Evolutionary conservation across 805 yeast species (phyloP).

Genomic region (Kodamaea hsintzibuensis): DNA sequence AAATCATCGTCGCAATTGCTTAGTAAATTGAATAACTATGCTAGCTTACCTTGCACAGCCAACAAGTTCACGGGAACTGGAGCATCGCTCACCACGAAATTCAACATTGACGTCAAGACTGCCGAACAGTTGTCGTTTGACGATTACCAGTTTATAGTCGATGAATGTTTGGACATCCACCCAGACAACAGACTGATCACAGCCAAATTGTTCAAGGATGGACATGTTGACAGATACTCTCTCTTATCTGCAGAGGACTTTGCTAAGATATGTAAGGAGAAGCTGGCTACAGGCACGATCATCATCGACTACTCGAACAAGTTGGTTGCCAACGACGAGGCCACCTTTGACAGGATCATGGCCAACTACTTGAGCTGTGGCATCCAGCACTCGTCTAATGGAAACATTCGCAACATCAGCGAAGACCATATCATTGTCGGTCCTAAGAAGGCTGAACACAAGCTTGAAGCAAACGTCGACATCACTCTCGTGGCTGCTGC

Average conservation of each 20-base stretch:
- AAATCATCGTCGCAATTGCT: slow-evolving; percentile 28
- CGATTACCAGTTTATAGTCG: slow-evolving; percentile 29
- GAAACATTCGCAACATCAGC: slow-evolving; percentile 12
- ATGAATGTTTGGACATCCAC: slow-evolving; percentile 32
- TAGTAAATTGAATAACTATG: slow-evolving; percentile 19
- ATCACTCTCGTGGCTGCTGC: slow-evolving; percentile 4
- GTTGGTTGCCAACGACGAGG: slow-evolving; percentile 51
- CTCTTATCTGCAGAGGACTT: slow-evolving; percentile 22
- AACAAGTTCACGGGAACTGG: slow-evolving; percentile 10
- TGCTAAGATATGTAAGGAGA: slow-evolving; percentile 15
- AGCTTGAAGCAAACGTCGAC: slow-evolving; percentile 2
- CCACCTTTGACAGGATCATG: slow-evolving; percentile 44
- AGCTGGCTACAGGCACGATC: slow-evolving; percentile 19
- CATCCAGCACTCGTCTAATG: slow-evolving; percentile 22
- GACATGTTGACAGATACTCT: slow-evolving; percentile 19
- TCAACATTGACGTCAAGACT: slow-evolving; percentile 19
- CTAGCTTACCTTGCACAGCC: slow-evolving; percentile 20
- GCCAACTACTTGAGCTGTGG: slow-evolving; percentile 37
- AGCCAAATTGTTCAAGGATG: slow-evolving; percentile 21
- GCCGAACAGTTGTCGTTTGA: slow-evolving; percentile 21
- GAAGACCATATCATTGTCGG: slow-evolving; percentile 7
- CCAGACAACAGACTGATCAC: slow-evolving; percentile 34
- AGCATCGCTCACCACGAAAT: slow-evolving; percentile 16
- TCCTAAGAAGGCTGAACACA: background rate
- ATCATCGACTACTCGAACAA: slow-evolving; percentile 66